phyloP scores from a whole-genome alignment of 768 basidiomycete species.

The Serendipita sp. region DNA sequence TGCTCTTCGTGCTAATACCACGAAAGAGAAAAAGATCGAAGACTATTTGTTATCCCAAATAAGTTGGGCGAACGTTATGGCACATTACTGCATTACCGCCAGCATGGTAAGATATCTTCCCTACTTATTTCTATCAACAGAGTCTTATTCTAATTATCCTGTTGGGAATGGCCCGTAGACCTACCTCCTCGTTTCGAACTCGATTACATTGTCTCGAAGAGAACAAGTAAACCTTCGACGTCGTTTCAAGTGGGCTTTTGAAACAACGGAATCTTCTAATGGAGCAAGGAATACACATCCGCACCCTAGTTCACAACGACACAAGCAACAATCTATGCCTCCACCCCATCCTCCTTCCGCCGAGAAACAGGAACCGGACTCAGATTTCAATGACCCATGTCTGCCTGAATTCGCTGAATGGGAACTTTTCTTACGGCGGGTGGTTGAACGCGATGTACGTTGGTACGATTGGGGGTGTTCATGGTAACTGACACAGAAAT shows the following conservation, averaged over 20 bases:
- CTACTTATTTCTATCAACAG: no score
- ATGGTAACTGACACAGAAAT: no score
- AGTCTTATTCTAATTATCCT: no score
- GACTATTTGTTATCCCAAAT: background rate
- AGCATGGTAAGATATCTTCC: background rate
- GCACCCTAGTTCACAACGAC: no score
- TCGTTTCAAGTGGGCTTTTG: conserved; percentile 69
- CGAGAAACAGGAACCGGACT: no score
- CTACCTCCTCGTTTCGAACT: no score
- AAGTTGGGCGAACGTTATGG: background rate
- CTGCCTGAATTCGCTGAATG: background rate
- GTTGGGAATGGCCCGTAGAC: no score
- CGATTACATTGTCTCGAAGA: conserved; percentile 28
- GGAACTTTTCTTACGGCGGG: background rate
- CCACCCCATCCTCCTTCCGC: no score
- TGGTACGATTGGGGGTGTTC: no score
- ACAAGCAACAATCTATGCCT: no score
- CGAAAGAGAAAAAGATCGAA: background rate
- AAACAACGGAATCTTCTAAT: conserved; percentile 30
- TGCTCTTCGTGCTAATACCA: background rate
- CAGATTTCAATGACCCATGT: background rate
- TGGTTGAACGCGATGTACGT: no score
- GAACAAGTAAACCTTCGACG: conserved; percentile 42
- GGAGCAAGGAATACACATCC: no score
- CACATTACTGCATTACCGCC: background rate